Evolutionary conservation across 768 basidiomycete genomes (phyloP), one percentile per base, ranked within the genome.

Genomic region (Pulveroboletus ravenelii): DNA sequence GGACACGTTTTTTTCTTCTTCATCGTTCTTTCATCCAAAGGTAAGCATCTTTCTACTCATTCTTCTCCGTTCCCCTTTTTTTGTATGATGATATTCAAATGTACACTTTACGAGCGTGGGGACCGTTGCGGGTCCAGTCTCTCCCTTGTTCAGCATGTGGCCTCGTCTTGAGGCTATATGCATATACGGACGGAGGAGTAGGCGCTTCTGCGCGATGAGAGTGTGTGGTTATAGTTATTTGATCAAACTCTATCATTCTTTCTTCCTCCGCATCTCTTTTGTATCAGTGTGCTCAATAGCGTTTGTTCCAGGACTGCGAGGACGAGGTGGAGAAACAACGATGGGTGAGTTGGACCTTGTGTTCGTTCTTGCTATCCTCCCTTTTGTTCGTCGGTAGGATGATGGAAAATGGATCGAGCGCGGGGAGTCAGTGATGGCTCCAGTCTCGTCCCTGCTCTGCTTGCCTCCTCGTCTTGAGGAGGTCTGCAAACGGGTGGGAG

Each of bases 141-240:
- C 65, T 63, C 51, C 63, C 53, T 68, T 63, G 58, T 66, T 56
- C 62, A 69, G 66, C 66, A 62, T 63, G 56, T 46, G 57, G 48
- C 5, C 66, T 69, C 66, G 67, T 68, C 50, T 57, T 68, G 66
- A 62, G 65, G 56, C 17, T 67, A 60, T 56, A 54, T 69, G 66
- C 60, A 68, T 47, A 63, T 68, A 68, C 54, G 62, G 67, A 59
- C 45, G 66, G 50, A 57, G 67, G 63, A n/a, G 66, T 59, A 54
- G 66, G 50, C 67, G 66, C 62, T 67, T 69, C 67, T 57, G 57
- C 54, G 58, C 63, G 47, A 63, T 67, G 66, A 69, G 37, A 52
- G 54, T 30, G 57, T 60, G 62, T 57, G 65, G 66, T 67, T 67
- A 67, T 67, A 67, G 67, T 67, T 67, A 67, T 67, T 67, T 67